Percentiles rank a stretch among this genome's conserved stretches.
Conservation (phyloP, 2,329 filamentous ascomycete species). For the Alternaria ethzedia region DNA sequence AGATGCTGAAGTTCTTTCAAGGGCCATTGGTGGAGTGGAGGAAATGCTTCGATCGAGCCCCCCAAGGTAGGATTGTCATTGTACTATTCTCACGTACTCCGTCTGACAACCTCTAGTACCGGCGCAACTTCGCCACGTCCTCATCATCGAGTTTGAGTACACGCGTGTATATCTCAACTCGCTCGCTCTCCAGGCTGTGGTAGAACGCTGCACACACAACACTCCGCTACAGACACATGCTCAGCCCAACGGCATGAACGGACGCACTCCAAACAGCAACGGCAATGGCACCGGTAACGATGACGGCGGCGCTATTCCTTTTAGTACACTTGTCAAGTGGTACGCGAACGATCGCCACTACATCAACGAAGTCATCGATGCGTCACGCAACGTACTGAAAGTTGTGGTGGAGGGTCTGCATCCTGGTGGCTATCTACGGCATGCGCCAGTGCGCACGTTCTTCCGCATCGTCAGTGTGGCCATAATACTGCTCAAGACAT, state of each 20-base stretch:
- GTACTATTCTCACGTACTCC: background rate
- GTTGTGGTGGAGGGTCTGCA: conserved; percentile 79
- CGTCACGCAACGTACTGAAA: conserved; percentile 75
- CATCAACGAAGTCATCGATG: conserved; percentile 75
- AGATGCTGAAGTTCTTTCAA: conserved; percentile 79
- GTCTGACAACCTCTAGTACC: conserved; percentile 53
- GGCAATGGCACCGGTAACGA: conserved; percentile 40
- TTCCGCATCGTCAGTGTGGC: conserved; percentile 86
- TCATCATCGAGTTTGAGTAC: conserved; percentile 95
- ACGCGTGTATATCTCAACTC: conserved; percentile 95
- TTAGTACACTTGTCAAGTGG: conserved; percentile 54
- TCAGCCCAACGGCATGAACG: conserved; percentile 30
- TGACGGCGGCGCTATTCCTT: conserved; percentile 54
- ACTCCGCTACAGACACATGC: conserved; percentile 53
- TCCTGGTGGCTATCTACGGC: conserved; percentile 77
- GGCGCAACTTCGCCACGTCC: conserved; percentile 71
- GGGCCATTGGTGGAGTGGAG: conserved; percentile 81
- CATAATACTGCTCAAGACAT: conserved; percentile 85
- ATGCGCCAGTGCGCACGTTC: conserved; percentile 82
- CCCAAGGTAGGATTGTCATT: conserved; percentile 45
- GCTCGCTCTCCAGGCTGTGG: conserved; percentile 89
- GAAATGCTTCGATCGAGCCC: conserved; percentile 79
- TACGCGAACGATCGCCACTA: conserved; percentile 67
- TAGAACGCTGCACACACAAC: conserved; percentile 87
- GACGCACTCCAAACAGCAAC: conserved; percentile 27